Percentiles rank a stretch among this genome's conserved stretches.
These are phyloP conservation scores for Rhizopus delemar DNA, from an alignment of 371 early-diverging fungal genomes.

Conservation along the genomic window DNA sequence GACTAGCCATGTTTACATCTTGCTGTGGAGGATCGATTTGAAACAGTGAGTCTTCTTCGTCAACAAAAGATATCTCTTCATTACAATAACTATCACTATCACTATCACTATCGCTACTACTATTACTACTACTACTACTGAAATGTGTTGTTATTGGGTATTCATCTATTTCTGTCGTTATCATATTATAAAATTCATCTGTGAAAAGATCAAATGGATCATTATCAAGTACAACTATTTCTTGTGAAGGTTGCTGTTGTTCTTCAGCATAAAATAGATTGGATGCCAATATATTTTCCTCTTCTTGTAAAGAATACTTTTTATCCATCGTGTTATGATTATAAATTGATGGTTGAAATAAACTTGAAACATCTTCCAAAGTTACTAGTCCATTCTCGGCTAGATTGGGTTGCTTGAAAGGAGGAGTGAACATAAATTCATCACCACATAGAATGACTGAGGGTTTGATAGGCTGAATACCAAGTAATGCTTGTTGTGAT, in stretches of 20 bases:
- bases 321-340: too few relatives aligned
- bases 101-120: background rate
- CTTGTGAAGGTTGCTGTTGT: background rate
- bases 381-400: background rate
- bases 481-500: constrained; percentile 48
- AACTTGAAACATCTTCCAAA: background rate
- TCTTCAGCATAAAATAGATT: too few relatives aligned
- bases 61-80: background rate
- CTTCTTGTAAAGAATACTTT: too few relatives aligned
- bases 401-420: constrained; percentile 22
- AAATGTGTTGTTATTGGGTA: background rate
- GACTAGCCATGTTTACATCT: background rate
- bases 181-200: background rate
- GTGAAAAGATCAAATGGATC: background rate
- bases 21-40: background rate
- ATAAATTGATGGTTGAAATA: background rate
- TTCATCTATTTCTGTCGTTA: background rate
- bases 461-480: constrained; percentile 36
- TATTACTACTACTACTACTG: background rate
- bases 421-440: constrained; percentile 53
- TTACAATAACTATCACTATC: background rate
- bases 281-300: too few relatives aligned
- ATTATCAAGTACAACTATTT: background rate
- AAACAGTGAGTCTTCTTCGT: background rate
- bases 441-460: constrained; percentile 47